phyloP scores from a whole-genome alignment of 2,329 filamentous ascomycete species.

The Neonectria ditissima region DNA sequence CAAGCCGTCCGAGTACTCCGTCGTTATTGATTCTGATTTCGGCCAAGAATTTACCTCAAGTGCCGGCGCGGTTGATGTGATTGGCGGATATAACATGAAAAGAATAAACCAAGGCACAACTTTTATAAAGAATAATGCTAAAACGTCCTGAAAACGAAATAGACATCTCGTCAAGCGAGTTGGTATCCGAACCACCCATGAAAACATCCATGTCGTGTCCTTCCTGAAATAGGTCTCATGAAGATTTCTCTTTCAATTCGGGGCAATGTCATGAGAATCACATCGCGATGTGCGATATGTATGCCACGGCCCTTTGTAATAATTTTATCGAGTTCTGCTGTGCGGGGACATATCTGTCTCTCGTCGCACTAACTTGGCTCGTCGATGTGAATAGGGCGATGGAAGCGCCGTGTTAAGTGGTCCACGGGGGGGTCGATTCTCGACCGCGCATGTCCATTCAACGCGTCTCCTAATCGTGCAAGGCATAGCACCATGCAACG shows the following conservation, averaged over 20 bases:
- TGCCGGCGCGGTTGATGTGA: not conserved
- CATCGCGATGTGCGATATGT: slow-evolving; percentile 2
- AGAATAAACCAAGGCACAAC: slow-evolving; percentile 5
- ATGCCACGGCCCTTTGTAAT: slow-evolving; percentile 11
- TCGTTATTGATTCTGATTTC: not conserved
- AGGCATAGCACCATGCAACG: not conserved
- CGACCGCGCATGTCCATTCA: not conserved
- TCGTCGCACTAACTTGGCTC: slow-evolving; percentile 30
- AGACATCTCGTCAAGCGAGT: slow-evolving; percentile 11
- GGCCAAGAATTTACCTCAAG: not conserved
- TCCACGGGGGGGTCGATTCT: slow-evolving; percentile 5
- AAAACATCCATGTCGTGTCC: slow-evolving; percentile 28
- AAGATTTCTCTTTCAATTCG: slow-evolving; percentile 12
- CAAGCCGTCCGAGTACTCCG: not conserved
- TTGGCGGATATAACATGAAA: not conserved
- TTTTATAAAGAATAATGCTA: slow-evolving; percentile 13
- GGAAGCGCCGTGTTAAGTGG: not conserved
- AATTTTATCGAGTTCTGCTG: slow-evolving; percentile 28
- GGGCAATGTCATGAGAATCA: not conserved
- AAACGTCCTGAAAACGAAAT: slow-evolving; percentile 1
- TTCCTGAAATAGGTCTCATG: slow-evolving; percentile 23
- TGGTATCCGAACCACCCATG: slow-evolving; percentile 16
- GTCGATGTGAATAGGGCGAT: not conserved
- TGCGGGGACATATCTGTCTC: slow-evolving; percentile 45
- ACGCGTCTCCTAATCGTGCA: not conserved